Evolutionary conservation across 768 basidiomycete species (phyloP), one percentile per base, ranked within the genome.

Genomic region (Phaffia tasmanica): DNA sequence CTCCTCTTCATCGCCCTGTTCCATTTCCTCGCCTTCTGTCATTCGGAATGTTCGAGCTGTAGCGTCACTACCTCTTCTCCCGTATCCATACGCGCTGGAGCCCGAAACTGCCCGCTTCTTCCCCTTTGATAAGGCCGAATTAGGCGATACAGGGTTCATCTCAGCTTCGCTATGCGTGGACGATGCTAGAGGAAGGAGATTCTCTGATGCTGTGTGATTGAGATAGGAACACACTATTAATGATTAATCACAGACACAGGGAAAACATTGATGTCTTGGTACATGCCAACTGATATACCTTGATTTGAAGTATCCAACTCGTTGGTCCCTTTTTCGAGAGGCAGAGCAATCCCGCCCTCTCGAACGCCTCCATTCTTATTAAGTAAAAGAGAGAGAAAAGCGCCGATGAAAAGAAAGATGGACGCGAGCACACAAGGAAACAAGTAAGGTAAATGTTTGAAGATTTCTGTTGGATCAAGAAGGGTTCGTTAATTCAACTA

Each of bases 321-420:
- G 59, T 61, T 32, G 59, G 59, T 61, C 25, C 62, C 73, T 76
- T 98, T 97, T 76, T 97, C 94, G 0, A 81, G 81, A 3, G 84
- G 81, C 15, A 99, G 83, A 18, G 83, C 85, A 68, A 99, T 95
- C 0, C 86, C 83, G 4, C 89, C 87, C 71, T 87, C 83, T 63
- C 88, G 82, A 19, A 91, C 87, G 14, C 94, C 93, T 63, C 90
- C 95, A 74, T 99, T 92, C 65, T 81, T 85, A 21, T 85, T 87
- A 53, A 99, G 83, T 81, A 97, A 95, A 70, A 89, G 84, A 0
- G 86, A 85, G 42, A 98, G 80, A 62, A 95, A 70, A 3, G 89
- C 86, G n/a, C 93, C 93, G 51, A 79, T 79, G 65, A 89, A 76
- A 8, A 89, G 89, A 32, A 57, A 42, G 25, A 55, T 29, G 4